Evolutionary conservation across 805 yeast species (phyloP).

Genomic region (Debaryomyces maramus): DNA sequence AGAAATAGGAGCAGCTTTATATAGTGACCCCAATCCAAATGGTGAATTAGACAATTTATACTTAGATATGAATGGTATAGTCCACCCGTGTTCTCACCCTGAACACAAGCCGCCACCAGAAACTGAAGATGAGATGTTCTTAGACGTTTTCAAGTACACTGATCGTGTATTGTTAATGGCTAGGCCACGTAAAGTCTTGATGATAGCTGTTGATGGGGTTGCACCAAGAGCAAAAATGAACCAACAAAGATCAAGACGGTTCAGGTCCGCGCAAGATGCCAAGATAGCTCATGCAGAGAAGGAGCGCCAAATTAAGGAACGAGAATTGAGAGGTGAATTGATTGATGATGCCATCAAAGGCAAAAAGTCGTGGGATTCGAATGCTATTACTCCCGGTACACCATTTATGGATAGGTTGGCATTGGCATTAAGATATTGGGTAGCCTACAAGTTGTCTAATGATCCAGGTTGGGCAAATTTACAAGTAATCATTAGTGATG

Average conservation of each 20-base stretch:
- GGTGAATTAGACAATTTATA: conserved; percentile 94
- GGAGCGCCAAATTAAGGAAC: conserved; percentile 56
- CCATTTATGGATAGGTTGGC: conserved; percentile 95
- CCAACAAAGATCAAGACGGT: conserved; percentile 92
- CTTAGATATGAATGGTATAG: conserved; percentile 98
- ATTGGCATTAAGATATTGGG: conserved; percentile 82
- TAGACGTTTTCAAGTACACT: conserved; percentile 89
- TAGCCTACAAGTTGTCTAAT: conserved; percentile 77
- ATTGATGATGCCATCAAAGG: conserved; percentile 75
- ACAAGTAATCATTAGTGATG: conserved; percentile 90
- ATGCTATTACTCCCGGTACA: conserved; percentile 98
- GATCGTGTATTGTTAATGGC: conserved; percentile 92
- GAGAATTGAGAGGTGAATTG: conserved; percentile 64
- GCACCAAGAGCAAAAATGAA: conserved; percentile 99
- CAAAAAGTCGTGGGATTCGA: conserved; percentile 88
- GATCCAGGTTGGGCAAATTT: conserved; percentile 94
- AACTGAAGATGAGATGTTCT: conserved; percentile 91
- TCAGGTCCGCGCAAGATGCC: conserved; percentile 90
- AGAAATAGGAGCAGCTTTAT: conserved; percentile 65
- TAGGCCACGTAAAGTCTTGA: conserved; percentile 85
- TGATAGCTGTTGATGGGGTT: conserved; percentile 98
- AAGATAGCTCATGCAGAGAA: conserved; percentile 71
- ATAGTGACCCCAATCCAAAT: conserved; percentile 81
- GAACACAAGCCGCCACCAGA: conserved; percentile 95
- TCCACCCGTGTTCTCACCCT: conserved; percentile 98